These are phyloP conservation scores for Podila verticillata DNA, from an alignment of 192 early-diverging fungal genomes.

Conservation along the genomic window DNA sequence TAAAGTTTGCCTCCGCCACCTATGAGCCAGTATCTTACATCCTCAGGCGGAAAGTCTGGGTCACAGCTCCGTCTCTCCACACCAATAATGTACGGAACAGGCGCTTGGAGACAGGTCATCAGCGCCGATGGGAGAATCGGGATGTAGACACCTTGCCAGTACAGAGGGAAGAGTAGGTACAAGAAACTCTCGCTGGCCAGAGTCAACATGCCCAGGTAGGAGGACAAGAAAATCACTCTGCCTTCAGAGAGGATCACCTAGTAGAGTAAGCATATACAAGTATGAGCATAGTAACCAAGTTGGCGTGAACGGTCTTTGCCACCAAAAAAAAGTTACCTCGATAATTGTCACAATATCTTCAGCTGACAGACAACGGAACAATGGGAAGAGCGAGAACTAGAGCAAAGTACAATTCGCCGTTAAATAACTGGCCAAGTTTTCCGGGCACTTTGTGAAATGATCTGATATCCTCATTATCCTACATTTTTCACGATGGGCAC, in stretches of 20 bases:
- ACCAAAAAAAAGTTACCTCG: constrained; percentile 59
- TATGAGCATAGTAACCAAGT: not conserved
- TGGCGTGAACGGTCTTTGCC: not conserved
- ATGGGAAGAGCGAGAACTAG: constrained; percentile 81
- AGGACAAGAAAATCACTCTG: constrained; percentile 78
- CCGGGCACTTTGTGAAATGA: not conserved
- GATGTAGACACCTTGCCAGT: constrained; percentile 83
- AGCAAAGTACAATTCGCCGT: constrained; percentile 1
- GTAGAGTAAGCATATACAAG: not conserved
- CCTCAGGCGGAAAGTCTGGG: constrained; percentile 68
- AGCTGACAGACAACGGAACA: constrained; percentile 74
- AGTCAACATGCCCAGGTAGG: constrained; percentile 73
- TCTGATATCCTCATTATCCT: constrained; percentile 19
- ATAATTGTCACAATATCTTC: constrained; percentile 72
- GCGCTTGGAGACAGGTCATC: constrained; percentile 72
- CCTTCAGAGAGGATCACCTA: constrained; percentile 70
- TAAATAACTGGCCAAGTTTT: not conserved
- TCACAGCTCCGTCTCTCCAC: constrained; percentile 63
- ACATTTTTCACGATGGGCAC: constrained; percentile 82
- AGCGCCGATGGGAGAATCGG: constrained; percentile 75
- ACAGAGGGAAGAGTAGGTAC: constrained; percentile 74
- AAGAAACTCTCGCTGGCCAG: constrained; percentile 71
- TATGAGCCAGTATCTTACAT: constrained; percentile 54
- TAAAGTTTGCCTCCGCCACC: too few species aligned
- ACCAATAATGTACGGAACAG: constrained; percentile 84